These are phyloP conservation scores for Geranium rotundifolium DNA, from an alignment of 345 rosid genomes.

Conservation along the genomic window DNA sequence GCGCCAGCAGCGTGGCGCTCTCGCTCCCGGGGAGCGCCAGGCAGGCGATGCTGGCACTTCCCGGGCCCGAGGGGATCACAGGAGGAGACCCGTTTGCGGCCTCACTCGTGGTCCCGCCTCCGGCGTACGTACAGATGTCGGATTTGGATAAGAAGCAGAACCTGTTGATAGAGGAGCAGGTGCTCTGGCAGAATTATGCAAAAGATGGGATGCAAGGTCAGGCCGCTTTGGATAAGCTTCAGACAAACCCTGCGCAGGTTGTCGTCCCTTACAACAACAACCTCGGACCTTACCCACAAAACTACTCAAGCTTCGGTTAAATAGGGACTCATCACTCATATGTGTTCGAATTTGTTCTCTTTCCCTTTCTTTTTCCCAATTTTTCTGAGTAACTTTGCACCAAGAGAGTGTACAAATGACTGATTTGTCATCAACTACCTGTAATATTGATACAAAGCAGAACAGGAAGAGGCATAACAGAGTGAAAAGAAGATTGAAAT, in stretches of 20 bases:
- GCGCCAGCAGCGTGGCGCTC: conserved; percentile 76
- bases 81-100: conserved; percentile 58
- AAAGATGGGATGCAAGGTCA: conserved; percentile 54
- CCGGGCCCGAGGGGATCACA: conserved; percentile 23
- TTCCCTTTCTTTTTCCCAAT: background rate
- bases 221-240: conserved; percentile 23
- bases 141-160: conserved; percentile 71
- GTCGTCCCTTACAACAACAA: background rate
- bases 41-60: conserved; percentile 47
- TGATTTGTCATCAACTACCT: no score
- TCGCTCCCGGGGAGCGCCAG: conserved; percentile 28
- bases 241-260: background rate
- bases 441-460: no score
- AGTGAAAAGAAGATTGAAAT: no score
- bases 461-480: no score
- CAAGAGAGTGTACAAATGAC: background rate
- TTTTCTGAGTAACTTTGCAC: background rate
- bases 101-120: conserved; percentile 47
- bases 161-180: conserved; percentile 51
- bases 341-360: background rate
- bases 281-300: background rate
- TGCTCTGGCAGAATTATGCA: conserved; percentile 55
- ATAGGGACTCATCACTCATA: background rate
- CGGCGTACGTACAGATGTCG: conserved; percentile 57
- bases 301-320: background rate